A percentile compares a stretch with the other conserved stretches of the same genome.
phyloP scores from a whole-genome alignment of 805 yeast genomes.

The Schwanniomyces pseudopolymorphus region DNA sequence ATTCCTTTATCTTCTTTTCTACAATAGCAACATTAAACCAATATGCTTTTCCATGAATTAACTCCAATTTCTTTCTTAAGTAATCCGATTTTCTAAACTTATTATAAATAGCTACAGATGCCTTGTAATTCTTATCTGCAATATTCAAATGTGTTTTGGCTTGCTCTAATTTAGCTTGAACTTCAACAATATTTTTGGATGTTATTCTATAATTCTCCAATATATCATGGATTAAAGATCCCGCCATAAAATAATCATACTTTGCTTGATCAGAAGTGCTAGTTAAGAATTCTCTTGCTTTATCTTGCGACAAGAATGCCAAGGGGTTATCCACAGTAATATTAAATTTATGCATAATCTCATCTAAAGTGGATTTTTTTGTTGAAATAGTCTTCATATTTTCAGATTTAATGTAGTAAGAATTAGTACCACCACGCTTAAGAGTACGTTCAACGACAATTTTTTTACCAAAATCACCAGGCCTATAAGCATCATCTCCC shows the following conservation, averaged over 20 bases:
- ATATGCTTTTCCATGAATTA: constrained; percentile 40
- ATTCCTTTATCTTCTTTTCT: constrained; percentile 22
- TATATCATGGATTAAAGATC: constrained; percentile 72
- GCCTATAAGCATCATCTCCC: constrained; percentile 65
- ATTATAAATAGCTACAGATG: constrained; percentile 28
- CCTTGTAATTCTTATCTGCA: constrained; percentile 27
- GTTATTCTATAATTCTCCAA: constrained; percentile 47
- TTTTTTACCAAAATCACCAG: constrained; percentile 62
- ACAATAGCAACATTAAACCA: constrained; percentile 41
- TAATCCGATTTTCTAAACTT: constrained; percentile 34
- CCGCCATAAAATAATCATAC: constrained; percentile 76
- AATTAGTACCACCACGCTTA: constrained; percentile 48
- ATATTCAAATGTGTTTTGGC: constrained; percentile 23
- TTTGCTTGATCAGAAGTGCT: constrained; percentile 70
- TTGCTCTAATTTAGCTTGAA: constrained; percentile 24
- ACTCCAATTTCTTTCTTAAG: constrained; percentile 29
- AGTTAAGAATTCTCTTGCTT: constrained; percentile 86
- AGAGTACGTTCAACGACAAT: constrained; percentile 72
- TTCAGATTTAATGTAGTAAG: constrained; percentile 56
- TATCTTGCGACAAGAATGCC: constrained; percentile 90
- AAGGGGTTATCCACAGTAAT: constrained; percentile 87
- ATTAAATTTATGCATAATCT: constrained; percentile 66
- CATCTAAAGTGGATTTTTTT: constrained; percentile 64
- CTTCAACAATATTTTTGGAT: constrained; percentile 25
- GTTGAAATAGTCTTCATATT: constrained; percentile 53